Conservation (phyloP, 108 stramenopile species). For the Skeletonema tropicum region DNA sequence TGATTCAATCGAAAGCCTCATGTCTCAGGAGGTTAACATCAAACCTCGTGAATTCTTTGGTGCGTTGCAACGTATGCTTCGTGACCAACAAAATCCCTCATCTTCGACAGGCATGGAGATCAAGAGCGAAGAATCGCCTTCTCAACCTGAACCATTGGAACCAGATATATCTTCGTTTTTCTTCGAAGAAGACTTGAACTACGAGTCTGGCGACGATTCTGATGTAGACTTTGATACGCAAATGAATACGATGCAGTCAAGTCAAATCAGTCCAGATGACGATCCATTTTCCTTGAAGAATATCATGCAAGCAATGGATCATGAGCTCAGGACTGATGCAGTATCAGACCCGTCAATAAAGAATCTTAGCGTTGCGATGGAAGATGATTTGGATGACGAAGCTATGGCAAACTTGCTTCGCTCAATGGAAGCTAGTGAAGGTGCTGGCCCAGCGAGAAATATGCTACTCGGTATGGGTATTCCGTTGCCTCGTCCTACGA, state of each 20-base stretch:
- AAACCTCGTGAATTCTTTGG: slow-evolving; percentile 68
- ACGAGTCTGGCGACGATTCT: slow-evolving; percentile 9
- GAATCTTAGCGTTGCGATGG: slow-evolving; percentile 23
- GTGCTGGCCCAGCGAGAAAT: slow-evolving; percentile 64
- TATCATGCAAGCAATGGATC: slow-evolving; percentile 45
- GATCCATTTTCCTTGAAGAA: slow-evolving; percentile 25
- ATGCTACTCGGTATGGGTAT: slow-evolving; percentile 70
- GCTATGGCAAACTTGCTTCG: slow-evolving; percentile 64
- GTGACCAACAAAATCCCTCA: slow-evolving; percentile 12
- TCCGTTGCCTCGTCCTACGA: slow-evolving; percentile 27
- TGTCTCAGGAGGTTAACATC: slow-evolving; percentile 41
- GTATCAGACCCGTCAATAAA: slow-evolving; percentile 20
- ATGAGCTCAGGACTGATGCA: slow-evolving; percentile 20
- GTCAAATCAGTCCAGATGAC: background rate
- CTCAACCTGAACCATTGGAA: slow-evolving; percentile 16
- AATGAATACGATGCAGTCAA: background rate
- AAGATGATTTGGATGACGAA: slow-evolving; percentile 40
- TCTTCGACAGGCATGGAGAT: slow-evolving; percentile 1
- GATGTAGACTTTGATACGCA: slow-evolving; percentile 12
- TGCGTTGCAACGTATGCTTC: slow-evolving; percentile 57
- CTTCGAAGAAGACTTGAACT: slow-evolving; percentile 48
- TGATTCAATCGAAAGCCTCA: background rate
- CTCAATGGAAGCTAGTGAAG: slow-evolving; percentile 64
- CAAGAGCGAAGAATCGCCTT: background rate
- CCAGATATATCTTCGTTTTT: slow-evolving; percentile 40